These are phyloP conservation scores for Massarina eburnea DNA, from an alignment of 2,329 filamentous ascomycete genomes.

Conservation along the genomic window DNA sequence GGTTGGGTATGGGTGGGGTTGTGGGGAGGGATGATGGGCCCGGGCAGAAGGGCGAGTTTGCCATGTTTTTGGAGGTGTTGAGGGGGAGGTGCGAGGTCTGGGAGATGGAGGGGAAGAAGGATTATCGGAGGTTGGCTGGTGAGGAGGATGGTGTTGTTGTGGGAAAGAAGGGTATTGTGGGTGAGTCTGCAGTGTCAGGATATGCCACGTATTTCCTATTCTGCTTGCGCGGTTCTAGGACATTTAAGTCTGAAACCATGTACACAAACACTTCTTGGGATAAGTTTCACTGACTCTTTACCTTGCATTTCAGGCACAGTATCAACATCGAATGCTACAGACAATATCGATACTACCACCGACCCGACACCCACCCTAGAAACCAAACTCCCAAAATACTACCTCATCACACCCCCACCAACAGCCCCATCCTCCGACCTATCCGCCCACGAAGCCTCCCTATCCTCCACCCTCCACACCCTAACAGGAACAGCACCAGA, in stretches of 20 bases:
- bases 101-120: conserved; percentile 76
- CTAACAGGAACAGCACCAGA: conserved; percentile 17
- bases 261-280: too few species aligned
- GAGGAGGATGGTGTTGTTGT: conserved; percentile 15
- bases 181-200: too few species aligned
- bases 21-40: conserved; percentile 38
- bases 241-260: too few species aligned
- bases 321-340: not conserved
- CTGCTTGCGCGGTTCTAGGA: too few species aligned
- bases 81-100: conserved; percentile 79
- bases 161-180: too few species aligned
- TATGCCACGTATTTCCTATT: too few species aligned
- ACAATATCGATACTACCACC: conserved; percentile 3
- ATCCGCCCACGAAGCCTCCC: conserved; percentile 13
- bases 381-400: conserved; percentile 34
- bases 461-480: conserved; percentile 24
- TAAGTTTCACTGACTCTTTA: too few species aligned
- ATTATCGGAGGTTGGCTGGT: conserved; percentile 61
- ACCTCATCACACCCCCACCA: conserved; percentile 33
- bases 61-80: conserved; percentile 72
- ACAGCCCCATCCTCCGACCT: conserved; percentile 11
- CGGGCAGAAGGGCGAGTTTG: conserved; percentile 67
- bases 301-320: too few species aligned
- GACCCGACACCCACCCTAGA: conserved; percentile 1
- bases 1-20: conserved; percentile 53